Conservation (phyloP, 1,284 basidiomycete species). For the Trichosporon sp. region DNA sequence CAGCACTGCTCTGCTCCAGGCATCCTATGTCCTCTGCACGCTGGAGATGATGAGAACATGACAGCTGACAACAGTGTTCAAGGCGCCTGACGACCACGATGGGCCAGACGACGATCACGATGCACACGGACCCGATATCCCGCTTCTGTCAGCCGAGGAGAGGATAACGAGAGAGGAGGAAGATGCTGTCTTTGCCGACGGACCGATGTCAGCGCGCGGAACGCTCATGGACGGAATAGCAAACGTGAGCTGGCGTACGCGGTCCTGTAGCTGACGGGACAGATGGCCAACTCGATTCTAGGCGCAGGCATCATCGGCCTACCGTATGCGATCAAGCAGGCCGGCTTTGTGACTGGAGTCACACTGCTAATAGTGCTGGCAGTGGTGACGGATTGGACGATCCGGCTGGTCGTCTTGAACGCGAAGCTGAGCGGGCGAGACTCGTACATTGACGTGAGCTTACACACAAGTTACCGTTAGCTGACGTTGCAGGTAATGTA, state of each 20-base stretch:
- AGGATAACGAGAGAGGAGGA: conserved; percentile 21
- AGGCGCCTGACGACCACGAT: conserved; percentile 25
- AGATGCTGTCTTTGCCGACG: conserved; percentile 26
- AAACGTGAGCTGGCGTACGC: conserved; percentile 32
- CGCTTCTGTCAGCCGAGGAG: conserved; percentile 17
- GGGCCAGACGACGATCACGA: conserved; percentile 20
- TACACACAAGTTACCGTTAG: neutral
- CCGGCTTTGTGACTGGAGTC: conserved; percentile 84
- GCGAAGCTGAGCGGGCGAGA: conserved; percentile 88
- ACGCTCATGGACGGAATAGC: conserved; percentile 45
- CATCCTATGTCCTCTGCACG: neutral
- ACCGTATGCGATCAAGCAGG: conserved; percentile 86
- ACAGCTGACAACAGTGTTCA: conserved; percentile 27
- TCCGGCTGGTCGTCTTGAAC: conserved; percentile 88
- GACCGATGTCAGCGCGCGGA: conserved; percentile 29
- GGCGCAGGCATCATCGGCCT: conserved; percentile 93
- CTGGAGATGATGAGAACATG: neutral
- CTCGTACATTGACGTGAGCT: conserved; percentile 75
- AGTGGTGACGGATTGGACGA: conserved; percentile 93
- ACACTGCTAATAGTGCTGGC: conserved; percentile 74
- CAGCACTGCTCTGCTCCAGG: neutral
- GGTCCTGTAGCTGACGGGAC: conserved; percentile 7
- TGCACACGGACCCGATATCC: conserved; percentile 25
- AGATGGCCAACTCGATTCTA: conserved; percentile 84
- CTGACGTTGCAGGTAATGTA: conserved; percentile 63